Percentiles rank a stretch among this genome's conserved stretches.
These are phyloP conservation scores for Alnus rubra DNA, from an alignment of 306 rosid genomes.

Conservation along the genomic window DNA sequence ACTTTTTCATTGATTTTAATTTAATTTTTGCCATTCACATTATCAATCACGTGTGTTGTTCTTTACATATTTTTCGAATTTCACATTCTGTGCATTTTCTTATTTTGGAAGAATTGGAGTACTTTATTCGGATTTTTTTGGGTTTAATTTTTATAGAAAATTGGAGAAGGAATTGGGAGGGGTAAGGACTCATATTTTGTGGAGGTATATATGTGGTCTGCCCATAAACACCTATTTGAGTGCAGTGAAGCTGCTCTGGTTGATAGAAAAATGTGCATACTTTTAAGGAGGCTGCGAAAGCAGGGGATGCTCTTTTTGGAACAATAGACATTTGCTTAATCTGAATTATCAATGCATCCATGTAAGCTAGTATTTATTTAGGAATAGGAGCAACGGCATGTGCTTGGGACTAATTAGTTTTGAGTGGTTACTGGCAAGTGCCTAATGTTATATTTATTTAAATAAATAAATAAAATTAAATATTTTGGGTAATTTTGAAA, in stretches of 20 bases:
- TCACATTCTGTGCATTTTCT: neutral
- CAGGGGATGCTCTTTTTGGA: conserved; percentile 83
- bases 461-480: too few relatives aligned
- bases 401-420: too few relatives aligned
- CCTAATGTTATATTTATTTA: too few relatives aligned
- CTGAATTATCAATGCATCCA: conserved; percentile 91
- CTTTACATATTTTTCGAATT: too few relatives aligned
- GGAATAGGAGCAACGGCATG: too few relatives aligned
- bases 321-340: conserved; percentile 87
- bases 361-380: too few relatives aligned
- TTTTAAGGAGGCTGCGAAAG: conserved; percentile 57
- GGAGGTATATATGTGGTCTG: conserved; percentile 76
- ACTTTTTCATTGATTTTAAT: too few relatives aligned
- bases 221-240: conserved; percentile 87
- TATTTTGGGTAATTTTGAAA: too few relatives aligned
- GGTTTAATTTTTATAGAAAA: conserved; percentile 44
- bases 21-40: too few relatives aligned
- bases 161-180: conserved; percentile 77
- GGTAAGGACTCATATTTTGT: conserved; percentile 73
- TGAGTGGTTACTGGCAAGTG: too few relatives aligned
- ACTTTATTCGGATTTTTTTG: neutral
- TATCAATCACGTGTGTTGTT: too few relatives aligned
- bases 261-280: conserved; percentile 70
- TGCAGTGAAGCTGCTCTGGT: conserved; percentile 78
- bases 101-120: neutral